Base-by-base conservation (phyloP, 208 protist genomes). In the Acanthamoeba sp. region DNA sequence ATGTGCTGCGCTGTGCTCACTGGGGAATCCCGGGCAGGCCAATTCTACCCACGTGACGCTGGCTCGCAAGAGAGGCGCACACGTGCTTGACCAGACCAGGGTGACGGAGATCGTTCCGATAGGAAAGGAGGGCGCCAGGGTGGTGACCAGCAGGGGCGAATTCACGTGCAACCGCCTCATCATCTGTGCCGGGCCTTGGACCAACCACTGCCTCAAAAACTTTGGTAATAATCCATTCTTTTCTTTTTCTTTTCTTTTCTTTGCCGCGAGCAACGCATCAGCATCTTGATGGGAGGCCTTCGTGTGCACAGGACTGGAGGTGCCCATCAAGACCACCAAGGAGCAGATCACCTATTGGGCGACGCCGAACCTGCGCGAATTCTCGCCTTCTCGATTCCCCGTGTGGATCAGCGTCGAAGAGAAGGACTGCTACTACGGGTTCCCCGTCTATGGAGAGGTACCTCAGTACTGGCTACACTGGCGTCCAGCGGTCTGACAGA, bases 361-460 rank as follows among this genome's bases (percentile, higher is more conserved):
- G 27, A 93, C 90, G n/a, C 59, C 59, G 24, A 55, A 93, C 66
- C 27, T 93, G 66, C 59, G 69, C 5, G 66, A 55, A 5, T 93
- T 93, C 34, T 57, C 64, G 0, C 62, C 90, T 0, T 42, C 29
- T 18, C 45, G 45, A 4, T 93, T 93, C 90, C 90, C 90, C n/a
- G 90, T 93, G 40, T 93, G 90, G 90, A 93, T 93, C 32, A 66
- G 36, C 34, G n/a, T 59, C 18, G 32, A 93, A 2, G 90, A 84
- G 27, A 84, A 84, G 40, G 87, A 93, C 29, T 91, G 85, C 59
- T 92, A 69, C 87, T 93, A 93, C 34, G 90, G 90, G 34, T 93
- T 93, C 69, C 90, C 90, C 6, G 90, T 93, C 38, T 93, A 93
- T 14, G 90, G 90, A 20, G 90, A 78, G 38, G 59, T 78, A 32